phyloP scores from a whole-genome alignment of 2,329 filamentous ascomycete species.

The Penicillium polonicum region DNA sequence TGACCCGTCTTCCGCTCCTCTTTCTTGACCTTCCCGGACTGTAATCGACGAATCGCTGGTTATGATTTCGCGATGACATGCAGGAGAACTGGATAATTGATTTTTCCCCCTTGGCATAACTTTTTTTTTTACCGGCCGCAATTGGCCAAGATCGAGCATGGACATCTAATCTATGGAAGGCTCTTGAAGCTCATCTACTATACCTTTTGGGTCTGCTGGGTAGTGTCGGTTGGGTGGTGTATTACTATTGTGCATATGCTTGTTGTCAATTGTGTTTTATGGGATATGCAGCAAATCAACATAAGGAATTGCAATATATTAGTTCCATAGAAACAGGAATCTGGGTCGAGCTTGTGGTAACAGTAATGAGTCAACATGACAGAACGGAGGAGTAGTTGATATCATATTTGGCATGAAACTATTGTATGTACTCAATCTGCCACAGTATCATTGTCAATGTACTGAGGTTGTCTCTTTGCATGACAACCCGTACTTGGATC shows the following conservation, averaged over 20 bases:
- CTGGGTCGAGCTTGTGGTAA: background rate
- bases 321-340: no score
- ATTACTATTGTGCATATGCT: constrained; percentile 37
- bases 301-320: constrained; percentile 15
- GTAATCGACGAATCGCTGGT: constrained; percentile 9
- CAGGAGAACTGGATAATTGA: constrained; percentile 1
- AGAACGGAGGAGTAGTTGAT: background rate
- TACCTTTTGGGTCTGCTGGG: constrained; percentile 1
- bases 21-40: constrained; percentile 1
- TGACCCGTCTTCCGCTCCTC: constrained; percentile 1
- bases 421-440: background rate
- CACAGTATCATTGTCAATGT: background rate
- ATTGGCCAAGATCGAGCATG: background rate
- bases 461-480: background rate
- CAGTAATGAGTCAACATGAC: background rate
- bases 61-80: constrained; percentile 7
- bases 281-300: constrained; percentile 21
- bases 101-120: constrained; percentile 3
- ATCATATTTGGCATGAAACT: background rate
- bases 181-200: background rate
- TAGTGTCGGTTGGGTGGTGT: constrained; percentile 30
- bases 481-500: background rate
- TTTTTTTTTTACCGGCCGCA: background rate
- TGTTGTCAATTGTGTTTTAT: constrained; percentile 20
- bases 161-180: background rate